A percentile compares a stretch with the other conserved stretches of the same genome.
phyloP scores from a whole-genome alignment of 345 rosid species.

The Citrus trifoliata region DNA sequence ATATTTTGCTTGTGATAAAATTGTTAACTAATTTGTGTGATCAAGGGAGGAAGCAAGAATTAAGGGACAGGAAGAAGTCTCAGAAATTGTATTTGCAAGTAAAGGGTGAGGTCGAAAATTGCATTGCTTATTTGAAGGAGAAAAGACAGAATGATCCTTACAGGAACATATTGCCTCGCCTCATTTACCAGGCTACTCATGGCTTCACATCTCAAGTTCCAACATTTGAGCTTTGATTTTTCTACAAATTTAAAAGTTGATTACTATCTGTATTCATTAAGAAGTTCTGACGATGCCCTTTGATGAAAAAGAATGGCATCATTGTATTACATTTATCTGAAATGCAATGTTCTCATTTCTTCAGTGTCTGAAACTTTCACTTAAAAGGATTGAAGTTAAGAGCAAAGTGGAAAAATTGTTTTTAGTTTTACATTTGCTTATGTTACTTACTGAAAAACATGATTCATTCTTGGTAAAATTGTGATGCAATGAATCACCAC shows the following conservation, averaged over 20 bases:
- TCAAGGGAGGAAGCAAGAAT: slow-evolving; percentile 41
- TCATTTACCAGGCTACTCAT: slow-evolving; percentile 34
- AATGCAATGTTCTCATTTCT: background rate
- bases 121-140: slow-evolving; percentile 51
- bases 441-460: too few relatives aligned
- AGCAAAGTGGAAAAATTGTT: too few relatives aligned
- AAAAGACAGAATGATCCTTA: slow-evolving; percentile 66
- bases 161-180: slow-evolving; percentile 43
- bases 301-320: background rate
- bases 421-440: too few relatives aligned
- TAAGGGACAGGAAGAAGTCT: slow-evolving; percentile 46
- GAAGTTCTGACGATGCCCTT: background rate
- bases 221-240: slow-evolving; percentile 46
- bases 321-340: background rate
- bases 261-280: background rate
- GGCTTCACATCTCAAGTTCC: slow-evolving; percentile 51
- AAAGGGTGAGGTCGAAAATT: slow-evolving; percentile 53
- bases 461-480: too few relatives aligned
- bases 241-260: background rate
- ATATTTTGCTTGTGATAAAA: too few relatives aligned
- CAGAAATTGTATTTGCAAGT: slow-evolving; percentile 46
- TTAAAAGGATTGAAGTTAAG: too few relatives aligned
- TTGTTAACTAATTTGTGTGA: background rate
- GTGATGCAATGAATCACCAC: too few relatives aligned
- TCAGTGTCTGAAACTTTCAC: background rate